Evolutionary conservation across 176 grass and related monocot genomes (phyloP), one percentile per base, ranked within the genome.

Genomic region (Carex scoparia): DNA sequence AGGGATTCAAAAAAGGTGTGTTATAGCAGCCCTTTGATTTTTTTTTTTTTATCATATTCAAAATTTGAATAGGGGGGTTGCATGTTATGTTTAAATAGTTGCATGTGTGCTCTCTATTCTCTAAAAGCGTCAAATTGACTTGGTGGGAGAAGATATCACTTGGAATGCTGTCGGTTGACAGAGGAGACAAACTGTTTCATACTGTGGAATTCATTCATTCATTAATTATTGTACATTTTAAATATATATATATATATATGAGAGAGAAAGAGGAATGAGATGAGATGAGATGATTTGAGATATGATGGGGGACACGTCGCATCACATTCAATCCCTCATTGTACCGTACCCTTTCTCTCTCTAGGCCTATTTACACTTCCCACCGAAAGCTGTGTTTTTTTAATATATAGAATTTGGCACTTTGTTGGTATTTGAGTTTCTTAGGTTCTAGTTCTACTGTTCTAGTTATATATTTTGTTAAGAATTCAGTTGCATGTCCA

Each of bases 271-370:
- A 33, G 75, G 19, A 81, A 27, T 27, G 59, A 30, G 14, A 79
- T 79, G 59, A 30, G 14, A 79, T 79, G 73, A 88, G 87, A 84
- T 88, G 81, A 88, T 88, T 78, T 88, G 82, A 88, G 86, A 84
- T 69, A 88, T 88, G 86, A 88, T 88, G 86, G 59, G 80, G 30
- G 86, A 88, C 81, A 88, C 59, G 80, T 88, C 86, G 81, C 79
- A 84, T 88, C 86, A 88, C 79, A 68, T 87, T 60, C 61, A 58
- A 64, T 86, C 85, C 31, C 28, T 44, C 54, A 57, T 85, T 74
- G 65, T 74, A 72, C 65, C 64, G 30, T 85, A 42, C 81, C 81
- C 65, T 51, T 51, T 51, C 48, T 51, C 68, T 59, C 83, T 74
- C 66, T 75, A 58, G 49, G 48, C 11, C 61, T 40, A 61, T 66